Evolutionary conservation across 192 early-diverging fungal species (phyloP).

Genomic region (Coemansia sp.): DNA sequence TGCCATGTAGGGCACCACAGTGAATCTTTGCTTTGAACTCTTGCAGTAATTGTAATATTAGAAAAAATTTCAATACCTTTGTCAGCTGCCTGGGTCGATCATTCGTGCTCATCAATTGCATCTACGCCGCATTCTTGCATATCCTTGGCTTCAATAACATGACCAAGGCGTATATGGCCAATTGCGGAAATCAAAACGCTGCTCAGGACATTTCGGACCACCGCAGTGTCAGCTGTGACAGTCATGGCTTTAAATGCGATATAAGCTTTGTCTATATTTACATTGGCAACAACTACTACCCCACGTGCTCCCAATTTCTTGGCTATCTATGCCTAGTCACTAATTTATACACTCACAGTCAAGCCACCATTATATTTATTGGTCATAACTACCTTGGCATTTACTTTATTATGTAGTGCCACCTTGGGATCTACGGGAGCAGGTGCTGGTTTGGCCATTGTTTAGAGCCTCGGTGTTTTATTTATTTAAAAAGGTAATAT

Average conservation of each 20-base stretch:
- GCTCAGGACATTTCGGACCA: not conserved
- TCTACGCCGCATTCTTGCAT: not conserved
- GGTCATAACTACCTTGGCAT: not conserved
- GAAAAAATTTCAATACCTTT: not conserved
- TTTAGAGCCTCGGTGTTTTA: no score
- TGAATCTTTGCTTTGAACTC: not conserved
- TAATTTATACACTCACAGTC: constrained; percentile 3
- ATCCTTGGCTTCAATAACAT: not conserved
- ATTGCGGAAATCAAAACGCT: not conserved
- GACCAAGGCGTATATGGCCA: not conserved
- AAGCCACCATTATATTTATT: not conserved
- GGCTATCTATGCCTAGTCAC: constrained; percentile 1
- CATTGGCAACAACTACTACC: not conserved
- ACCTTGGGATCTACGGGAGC: no score
- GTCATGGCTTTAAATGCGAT: not conserved
- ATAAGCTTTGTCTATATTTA: not conserved
- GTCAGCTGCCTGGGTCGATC: not conserved
- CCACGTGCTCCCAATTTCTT: constrained; percentile 2
- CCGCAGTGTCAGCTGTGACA: not conserved
- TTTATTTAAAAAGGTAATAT: no score
- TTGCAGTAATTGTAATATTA: not conserved
- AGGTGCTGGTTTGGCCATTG: not conserved
- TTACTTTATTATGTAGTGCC: not conserved
- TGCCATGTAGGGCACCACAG: no score
- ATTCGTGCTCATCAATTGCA: not conserved